These are phyloP conservation scores for Trichoderma sp. DNA, from an alignment of 2,329 filamentous ascomycete genomes.

Conservation along the genomic window DNA sequence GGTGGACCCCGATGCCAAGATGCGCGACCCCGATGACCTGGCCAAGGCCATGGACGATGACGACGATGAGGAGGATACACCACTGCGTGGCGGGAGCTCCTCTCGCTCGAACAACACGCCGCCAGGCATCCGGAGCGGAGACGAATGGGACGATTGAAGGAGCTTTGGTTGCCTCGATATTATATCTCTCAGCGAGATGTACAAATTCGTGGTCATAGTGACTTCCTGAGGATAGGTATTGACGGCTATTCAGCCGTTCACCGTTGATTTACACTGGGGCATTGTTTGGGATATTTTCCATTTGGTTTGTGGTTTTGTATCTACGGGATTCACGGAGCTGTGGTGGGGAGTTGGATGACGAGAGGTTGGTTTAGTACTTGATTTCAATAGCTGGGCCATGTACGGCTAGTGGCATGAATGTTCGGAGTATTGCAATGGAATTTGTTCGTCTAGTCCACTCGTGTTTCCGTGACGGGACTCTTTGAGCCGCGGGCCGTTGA, in stretches of 20 bases:
- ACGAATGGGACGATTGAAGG: slow-evolving; percentile 48
- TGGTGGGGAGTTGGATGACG: background rate
- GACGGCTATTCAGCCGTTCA: background rate
- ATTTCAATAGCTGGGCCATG: background rate
- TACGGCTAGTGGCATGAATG: background rate
- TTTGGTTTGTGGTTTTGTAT: background rate
- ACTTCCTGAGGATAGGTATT: background rate
- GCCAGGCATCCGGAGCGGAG: slow-evolving; percentile 46
- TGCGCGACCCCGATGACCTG: slow-evolving; percentile 67
- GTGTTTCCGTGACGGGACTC: background rate
- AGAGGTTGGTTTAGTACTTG: background rate
- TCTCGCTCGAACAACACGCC: slow-evolving; percentile 32
- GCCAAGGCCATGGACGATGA: slow-evolving; percentile 60
- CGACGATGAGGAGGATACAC: slow-evolving; percentile 38
- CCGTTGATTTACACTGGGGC: background rate
- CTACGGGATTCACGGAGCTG: background rate
- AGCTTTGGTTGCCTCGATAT: background rate
- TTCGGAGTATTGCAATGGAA: background rate
- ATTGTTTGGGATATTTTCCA: background rate
- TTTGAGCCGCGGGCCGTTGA: background rate
- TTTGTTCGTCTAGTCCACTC: background rate
- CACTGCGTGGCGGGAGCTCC: slow-evolving; percentile 32
- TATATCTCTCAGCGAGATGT: background rate
- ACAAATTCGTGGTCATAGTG: background rate
- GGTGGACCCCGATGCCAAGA: slow-evolving; percentile 63